Conservation (phyloP, 148 eudicot genomes). For the Talinum fruticosum region DNA sequence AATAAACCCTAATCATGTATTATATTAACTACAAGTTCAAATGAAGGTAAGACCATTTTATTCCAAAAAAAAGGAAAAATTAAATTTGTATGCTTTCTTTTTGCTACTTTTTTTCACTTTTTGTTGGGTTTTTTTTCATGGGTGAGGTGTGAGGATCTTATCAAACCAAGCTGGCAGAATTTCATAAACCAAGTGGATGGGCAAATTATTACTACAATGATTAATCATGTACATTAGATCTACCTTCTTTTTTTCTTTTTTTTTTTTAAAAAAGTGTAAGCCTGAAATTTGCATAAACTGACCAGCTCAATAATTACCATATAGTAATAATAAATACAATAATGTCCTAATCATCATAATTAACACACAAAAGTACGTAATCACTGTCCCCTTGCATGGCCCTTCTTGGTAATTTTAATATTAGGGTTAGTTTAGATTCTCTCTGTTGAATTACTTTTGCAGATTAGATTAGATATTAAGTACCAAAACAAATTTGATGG, state of each 20-base stretch:
- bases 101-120: background rate
- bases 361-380: background rate
- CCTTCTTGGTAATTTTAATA: background rate
- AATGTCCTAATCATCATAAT: constrained; percentile 2
- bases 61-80: too few species aligned
- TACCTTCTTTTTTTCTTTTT: background rate
- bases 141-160: background rate
- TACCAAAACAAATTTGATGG: background rate
- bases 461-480: background rate
- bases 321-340: background rate
- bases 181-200: constrained; percentile 16
- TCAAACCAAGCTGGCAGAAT: constrained; percentile 23
- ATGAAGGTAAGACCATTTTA: too few species aligned
- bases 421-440: constrained; percentile 6
- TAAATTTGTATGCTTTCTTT: background rate
- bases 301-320: background rate
- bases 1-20: too few species aligned
- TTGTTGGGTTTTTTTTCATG: background rate
- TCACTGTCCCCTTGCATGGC: background rate
- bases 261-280: background rate
- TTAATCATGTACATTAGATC: constrained; percentile 12
- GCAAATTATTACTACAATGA: constrained; percentile 28
- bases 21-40: too few species aligned
- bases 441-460: background rate
- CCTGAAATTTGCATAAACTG: too few species aligned